phyloP scores from a whole-genome alignment of 441 rosid genomes.

The Gossypium schwendimanii region DNA sequence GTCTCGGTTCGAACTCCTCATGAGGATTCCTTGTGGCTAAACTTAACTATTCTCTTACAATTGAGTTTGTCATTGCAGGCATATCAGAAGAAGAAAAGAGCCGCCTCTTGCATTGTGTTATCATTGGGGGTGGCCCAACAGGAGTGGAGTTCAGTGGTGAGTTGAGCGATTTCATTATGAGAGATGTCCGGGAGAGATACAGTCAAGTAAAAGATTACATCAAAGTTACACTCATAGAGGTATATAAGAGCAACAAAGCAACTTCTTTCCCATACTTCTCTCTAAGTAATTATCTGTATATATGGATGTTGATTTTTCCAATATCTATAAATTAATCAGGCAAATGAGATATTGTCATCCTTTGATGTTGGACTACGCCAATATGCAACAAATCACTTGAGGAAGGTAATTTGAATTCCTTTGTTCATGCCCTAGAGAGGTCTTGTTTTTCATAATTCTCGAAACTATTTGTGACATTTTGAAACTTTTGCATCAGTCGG shows the following conservation, averaged over 20 bases:
- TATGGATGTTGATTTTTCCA: background rate
- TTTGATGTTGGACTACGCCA: conserved; percentile 70
- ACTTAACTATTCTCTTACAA: background rate
- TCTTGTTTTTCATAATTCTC: conserved; percentile 7
- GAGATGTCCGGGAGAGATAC: conserved; percentile 66
- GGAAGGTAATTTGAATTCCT: conserved; percentile 39
- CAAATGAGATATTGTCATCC: conserved; percentile 82
- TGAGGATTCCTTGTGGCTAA: background rate
- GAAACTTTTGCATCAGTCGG: conserved; percentile 37
- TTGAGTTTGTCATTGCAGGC: conserved; percentile 35
- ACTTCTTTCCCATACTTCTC: background rate
- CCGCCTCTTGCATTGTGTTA: conserved; percentile 73
- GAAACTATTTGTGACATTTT: conserved; percentile 9
- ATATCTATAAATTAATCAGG: conserved; percentile 30
- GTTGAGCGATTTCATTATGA: conserved; percentile 85
- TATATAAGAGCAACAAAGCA: conserved; percentile 14
- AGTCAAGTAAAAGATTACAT: conserved; percentile 64
- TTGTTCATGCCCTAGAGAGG: background rate
- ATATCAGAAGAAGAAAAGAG: conserved; percentile 65
- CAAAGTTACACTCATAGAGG: conserved; percentile 86
- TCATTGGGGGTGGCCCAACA: conserved; percentile 92
- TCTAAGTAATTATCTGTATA: background rate
- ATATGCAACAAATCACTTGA: conserved; percentile 73
- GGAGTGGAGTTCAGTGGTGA: conserved; percentile 97
- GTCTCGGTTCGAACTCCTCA: background rate